phyloP scores from a whole-genome alignment of 352 stramenopile genomes.

The Plasmopara halstedii region DNA sequence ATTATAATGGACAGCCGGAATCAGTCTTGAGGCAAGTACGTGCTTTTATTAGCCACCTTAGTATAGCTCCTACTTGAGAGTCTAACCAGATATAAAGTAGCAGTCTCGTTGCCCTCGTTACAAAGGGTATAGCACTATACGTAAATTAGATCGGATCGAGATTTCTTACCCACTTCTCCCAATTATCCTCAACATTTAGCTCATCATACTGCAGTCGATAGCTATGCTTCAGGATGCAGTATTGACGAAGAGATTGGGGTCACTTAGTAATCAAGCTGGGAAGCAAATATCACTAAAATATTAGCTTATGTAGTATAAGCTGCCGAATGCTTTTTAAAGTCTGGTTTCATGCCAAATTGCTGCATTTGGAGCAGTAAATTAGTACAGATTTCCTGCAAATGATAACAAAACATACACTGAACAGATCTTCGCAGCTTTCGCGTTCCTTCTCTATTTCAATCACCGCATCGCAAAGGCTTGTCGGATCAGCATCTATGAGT shows the following conservation, averaged over 20 bases:
- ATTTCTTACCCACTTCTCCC: slow-evolving; percentile 75
- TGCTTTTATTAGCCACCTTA: neutral
- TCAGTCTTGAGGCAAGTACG: slow-evolving; percentile 8
- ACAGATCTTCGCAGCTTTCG: slow-evolving; percentile 55
- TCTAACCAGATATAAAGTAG: neutral
- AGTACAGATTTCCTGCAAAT: neutral
- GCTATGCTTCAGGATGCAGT: slow-evolving; percentile 28
- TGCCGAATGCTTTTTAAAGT: slow-evolving; percentile 59
- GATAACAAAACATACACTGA: slow-evolving; percentile 52
- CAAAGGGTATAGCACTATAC: too few relatives aligned
- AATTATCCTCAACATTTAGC: slow-evolving; percentile 37
- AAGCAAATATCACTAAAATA: slow-evolving; percentile 8
- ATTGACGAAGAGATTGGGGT: slow-evolving; percentile 11
- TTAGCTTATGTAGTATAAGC: slow-evolving; percentile 16
- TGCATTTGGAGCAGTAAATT: slow-evolving; percentile 13
- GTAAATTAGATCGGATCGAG: too few relatives aligned
- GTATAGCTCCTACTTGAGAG: too few relatives aligned
- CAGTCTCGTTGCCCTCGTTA: slow-evolving; percentile 3
- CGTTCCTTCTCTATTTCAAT: slow-evolving; percentile 25
- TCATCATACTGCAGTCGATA: slow-evolving; percentile 61
- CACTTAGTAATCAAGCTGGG: slow-evolving; percentile 1
- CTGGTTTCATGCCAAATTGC: slow-evolving; percentile 83
- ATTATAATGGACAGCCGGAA: slow-evolving; percentile 13
- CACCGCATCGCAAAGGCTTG: slow-evolving; percentile 6
- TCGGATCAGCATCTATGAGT: slow-evolving; percentile 22